A percentile compares a stretch with the other conserved stretches of the same genome.
Evolutionary conservation across 176 grass and related monocot genomes (phyloP).

Genomic region (Juncus inflexus): DNA sequence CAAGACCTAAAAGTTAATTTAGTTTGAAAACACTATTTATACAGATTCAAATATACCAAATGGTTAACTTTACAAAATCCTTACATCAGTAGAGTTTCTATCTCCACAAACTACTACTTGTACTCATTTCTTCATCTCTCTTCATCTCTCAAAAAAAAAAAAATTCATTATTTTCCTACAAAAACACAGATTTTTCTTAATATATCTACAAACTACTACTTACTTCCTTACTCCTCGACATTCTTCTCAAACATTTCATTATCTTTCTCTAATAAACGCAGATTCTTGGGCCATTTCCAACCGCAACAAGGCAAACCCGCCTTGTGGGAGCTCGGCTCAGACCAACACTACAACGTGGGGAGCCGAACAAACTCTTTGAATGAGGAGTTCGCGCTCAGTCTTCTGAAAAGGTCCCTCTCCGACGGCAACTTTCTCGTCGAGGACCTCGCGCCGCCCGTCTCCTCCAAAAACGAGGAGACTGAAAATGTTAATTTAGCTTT

Average conservation of each 20-base stretch:
- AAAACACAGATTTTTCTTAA: background rate
- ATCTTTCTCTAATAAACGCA: conserved; percentile 28
- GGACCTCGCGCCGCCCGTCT: conserved; percentile 38
- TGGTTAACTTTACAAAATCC: too few species aligned
- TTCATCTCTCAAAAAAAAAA: background rate
- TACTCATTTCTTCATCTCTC: too few species aligned
- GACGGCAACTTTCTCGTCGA: conserved; percentile 86
- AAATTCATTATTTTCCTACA: conserved; percentile 2
- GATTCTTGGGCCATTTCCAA: conserved; percentile 94
- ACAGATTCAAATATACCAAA: too few species aligned
- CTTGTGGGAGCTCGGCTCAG: conserved; percentile 88
- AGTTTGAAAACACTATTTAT: too few species aligned
- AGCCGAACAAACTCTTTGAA: conserved; percentile 51
- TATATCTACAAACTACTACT: conserved; percentile 1
- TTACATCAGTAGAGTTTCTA: too few species aligned
- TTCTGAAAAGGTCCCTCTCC: conserved; percentile 84
- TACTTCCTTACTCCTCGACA: too few species aligned
- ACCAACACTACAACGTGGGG: conserved; percentile 91
- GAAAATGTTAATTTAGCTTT: conserved; percentile 37
- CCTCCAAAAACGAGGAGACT: conserved; percentile 31
- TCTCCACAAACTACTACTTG: too few species aligned
- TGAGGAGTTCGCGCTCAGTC: conserved; percentile 38
- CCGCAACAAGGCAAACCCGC: conserved; percentile 83
- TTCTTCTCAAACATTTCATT: too few species aligned
- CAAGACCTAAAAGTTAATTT: too few species aligned